Evolutionary conservation across 1,284 basidiomycete species (phyloP), one percentile per base, ranked within the genome.

Genomic region (Ganoderma multipileum): DNA sequence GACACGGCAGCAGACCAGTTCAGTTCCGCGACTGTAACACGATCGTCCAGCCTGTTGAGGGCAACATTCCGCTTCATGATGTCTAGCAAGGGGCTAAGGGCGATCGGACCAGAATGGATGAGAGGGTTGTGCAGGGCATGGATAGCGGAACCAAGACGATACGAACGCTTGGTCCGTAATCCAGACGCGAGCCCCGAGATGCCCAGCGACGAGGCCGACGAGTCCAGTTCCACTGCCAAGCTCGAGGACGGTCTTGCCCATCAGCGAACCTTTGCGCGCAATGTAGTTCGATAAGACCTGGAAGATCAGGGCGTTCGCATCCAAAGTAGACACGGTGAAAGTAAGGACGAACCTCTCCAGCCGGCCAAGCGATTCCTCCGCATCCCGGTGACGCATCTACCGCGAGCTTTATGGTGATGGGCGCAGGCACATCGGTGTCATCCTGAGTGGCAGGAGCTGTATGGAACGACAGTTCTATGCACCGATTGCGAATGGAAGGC

Each of bases 121-220:
- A 39, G 58, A 60, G 23, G 58, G 9, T 42, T 11, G 30, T 52
- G 39, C 20, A 39, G 8, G n/a, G 58, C n/a, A 41, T 54, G 66
- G 70, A 68, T 44, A 33, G 54, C 58, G 65, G 38, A 38, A 36
- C 39, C 57, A 20, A 30, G 36, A 23, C 18, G 20, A 61, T 41
- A 88, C 94, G 80, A 78, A 96, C 93, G 85, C 85, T 86, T 97
- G 96, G 81, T 98, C 96, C 16, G 96, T 97, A 71, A 97, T 92
- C 81, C 88, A 93, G 41, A 93, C 89, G 16, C 79, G 75, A 6
- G 84, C 87, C 1, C 90, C 90, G 33, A 96, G 83, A 62, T 86
- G 83, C 5, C 88, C 94, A 1, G 92, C 93, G 7, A 94, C 90
- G 50, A 97, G 87, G 3, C 96, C 96, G 18, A 97, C 95, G 33